Evolutionary conservation across 2,329 filamentous ascomycete species (phyloP), one percentile per base, ranked within the genome.

Genomic region (Tolypocladium tropicale): DNA sequence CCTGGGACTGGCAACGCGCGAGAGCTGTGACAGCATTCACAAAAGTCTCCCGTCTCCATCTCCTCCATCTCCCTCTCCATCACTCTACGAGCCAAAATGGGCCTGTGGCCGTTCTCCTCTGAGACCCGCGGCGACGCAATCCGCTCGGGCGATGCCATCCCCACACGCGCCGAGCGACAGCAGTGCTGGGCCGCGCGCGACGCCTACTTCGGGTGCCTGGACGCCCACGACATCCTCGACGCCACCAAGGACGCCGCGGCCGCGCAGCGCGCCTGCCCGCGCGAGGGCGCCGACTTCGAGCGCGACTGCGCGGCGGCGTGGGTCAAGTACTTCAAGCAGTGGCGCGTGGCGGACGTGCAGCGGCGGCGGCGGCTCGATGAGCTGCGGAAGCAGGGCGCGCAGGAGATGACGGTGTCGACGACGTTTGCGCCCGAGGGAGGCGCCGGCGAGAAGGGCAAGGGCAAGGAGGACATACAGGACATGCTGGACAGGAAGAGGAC

Each of bases 281-380:
- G 60, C 46, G 68, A 78, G 68, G 66, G 67, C 28, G 67, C 64
- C 33, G 80, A 78, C 57, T 95, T 97, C 66, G 90, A 95, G 74
- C 79, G 80, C 64, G 89, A 93, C 68, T 99, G 94, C 72, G 90
- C 91, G 21, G 81, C 78, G 57, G 92, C 91, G 68, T 99, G 94
- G 94, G 94, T 96, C 59, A 90, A 91, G 74, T 97, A 99, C 73
- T 99, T 99, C 75, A 96, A 97, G 78, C 92, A 96, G 73, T 88
- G 91, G 75, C 81, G 94, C 65, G 90, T 97, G 37, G 93, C 95
- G 74, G 94, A 99, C 64, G 81, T 89, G 67, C 89, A 95, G 65
- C 90, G 93, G 73, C 86, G 89, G 67, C 78, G 85, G 73, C 88
- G 90, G 28, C 76, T 96, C 61, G 86, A 88, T 64, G 83, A 84